These are phyloP conservation scores for Fragilaria crotonensis DNA, from an alignment of 108 stramenopile species.

Conservation along the genomic window DNA sequence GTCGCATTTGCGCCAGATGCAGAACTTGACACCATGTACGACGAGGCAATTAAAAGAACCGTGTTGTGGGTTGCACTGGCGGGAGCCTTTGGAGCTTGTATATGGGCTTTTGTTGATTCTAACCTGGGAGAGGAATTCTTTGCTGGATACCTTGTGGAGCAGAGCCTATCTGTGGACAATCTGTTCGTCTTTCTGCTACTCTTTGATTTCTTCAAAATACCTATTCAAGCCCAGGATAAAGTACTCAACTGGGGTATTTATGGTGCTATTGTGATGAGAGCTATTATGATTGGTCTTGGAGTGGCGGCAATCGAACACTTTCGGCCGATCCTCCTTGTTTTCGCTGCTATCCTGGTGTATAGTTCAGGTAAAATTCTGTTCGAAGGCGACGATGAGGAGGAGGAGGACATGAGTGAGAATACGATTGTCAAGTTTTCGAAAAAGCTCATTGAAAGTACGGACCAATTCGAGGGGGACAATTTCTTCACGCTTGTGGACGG, in stretches of 20 bases:
- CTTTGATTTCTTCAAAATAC: conserved; percentile 86
- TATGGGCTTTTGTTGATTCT: conserved; percentile 27
- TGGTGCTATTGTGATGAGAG: conserved; percentile 87
- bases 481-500: conserved; percentile 85
- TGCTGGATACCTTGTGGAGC: conserved; percentile 86
- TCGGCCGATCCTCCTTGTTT: conserved; percentile 77
- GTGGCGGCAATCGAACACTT: conserved; percentile 82
- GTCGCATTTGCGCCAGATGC: too few species aligned
- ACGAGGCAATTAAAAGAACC: conserved; percentile 61
- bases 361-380: conserved; percentile 55
- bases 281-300: conserved; percentile 90
- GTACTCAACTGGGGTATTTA: conserved; percentile 84
- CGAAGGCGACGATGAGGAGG: conserved; percentile 69
- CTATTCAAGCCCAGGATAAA: conserved; percentile 54
- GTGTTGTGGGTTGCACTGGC: conserved; percentile 64
- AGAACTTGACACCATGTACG: too few species aligned
- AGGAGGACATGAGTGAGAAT: conserved; percentile 74
- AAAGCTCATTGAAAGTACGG: conserved; percentile 54
- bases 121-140: conserved; percentile 68
- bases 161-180: conserved; percentile 84
- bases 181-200: conserved; percentile 84
- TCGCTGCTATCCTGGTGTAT: conserved; percentile 83
- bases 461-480: conserved; percentile 77
- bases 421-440: conserved; percentile 54
- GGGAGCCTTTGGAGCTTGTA: conserved; percentile 42